Conservation (phyloP, 2,329 filamentous ascomycete species). For the Coniochaeta sp. region DNA sequence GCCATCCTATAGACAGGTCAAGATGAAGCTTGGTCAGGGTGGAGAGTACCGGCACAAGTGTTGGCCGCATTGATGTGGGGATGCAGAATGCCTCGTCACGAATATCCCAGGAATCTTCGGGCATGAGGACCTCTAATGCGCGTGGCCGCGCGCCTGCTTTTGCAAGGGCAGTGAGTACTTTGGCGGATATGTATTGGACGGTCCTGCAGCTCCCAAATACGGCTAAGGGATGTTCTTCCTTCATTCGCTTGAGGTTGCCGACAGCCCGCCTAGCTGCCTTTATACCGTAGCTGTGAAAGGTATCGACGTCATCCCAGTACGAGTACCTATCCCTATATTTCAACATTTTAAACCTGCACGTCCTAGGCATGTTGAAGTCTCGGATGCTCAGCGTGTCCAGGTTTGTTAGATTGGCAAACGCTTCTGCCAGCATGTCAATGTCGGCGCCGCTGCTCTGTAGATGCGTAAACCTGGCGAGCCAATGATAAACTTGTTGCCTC, state of each 20-base stretch:
- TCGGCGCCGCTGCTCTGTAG: slow-evolving; percentile 38
- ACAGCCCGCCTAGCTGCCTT: slow-evolving; percentile 28
- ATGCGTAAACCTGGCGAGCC: slow-evolving; percentile 13
- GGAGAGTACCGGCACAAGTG: slow-evolving; percentile 32
- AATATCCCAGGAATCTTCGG: slow-evolving; percentile 20
- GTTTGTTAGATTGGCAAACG: slow-evolving; percentile 45
- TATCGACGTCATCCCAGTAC: slow-evolving; percentile 1
- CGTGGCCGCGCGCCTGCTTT: slow-evolving; percentile 27
- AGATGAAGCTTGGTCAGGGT: slow-evolving; percentile 40
- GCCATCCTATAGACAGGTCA: slow-evolving; percentile 12
- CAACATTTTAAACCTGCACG: background rate
- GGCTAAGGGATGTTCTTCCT: background rate
- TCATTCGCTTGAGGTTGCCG: background rate
- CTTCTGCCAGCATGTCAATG: slow-evolving; percentile 45
- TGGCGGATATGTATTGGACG: slow-evolving; percentile 26
- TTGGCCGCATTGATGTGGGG: slow-evolving; percentile 26
- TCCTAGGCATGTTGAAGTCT: slow-evolving; percentile 40
- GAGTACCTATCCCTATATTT: no score
- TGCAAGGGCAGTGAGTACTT: slow-evolving; percentile 33
- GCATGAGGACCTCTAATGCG: slow-evolving; percentile 42
- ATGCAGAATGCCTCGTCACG: slow-evolving; percentile 38
- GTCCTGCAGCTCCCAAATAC: slow-evolving; percentile 13
- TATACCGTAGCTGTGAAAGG: slow-evolving; percentile 50
- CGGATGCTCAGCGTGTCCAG: slow-evolving; percentile 51
- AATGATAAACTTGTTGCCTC: background rate